These are phyloP conservation scores for Irpex rosettiformis DNA, from an alignment of 1,284 basidiomycete species.

Conservation along the genomic window DNA sequence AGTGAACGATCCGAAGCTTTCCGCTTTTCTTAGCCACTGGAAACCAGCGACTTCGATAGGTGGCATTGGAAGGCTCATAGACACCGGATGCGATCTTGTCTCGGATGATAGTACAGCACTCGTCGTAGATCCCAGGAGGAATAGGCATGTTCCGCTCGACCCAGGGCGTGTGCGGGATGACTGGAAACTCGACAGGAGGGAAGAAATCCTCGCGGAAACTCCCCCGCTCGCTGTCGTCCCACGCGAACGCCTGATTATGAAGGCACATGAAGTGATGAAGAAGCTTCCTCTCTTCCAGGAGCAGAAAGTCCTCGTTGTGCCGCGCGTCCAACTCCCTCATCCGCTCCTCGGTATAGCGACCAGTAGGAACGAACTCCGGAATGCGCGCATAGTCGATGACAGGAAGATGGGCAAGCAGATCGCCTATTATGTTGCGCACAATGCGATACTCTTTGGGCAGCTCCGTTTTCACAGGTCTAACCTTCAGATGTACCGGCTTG, in stretches of 20 bases:
- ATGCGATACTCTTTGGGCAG: slow-evolving; percentile 31
- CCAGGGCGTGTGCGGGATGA: slow-evolving; percentile 35
- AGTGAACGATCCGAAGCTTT: slow-evolving; percentile 31
- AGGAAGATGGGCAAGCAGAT: slow-evolving; percentile 31
- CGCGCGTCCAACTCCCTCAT: slow-evolving; percentile 22
- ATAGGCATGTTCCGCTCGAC: slow-evolving; percentile 35
- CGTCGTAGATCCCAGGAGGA: slow-evolving; percentile 32
- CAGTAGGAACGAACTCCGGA: slow-evolving; percentile 25
- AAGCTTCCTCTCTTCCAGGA: slow-evolving; percentile 26
- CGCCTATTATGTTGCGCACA: slow-evolving; percentile 28
- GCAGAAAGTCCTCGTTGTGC: slow-evolving; percentile 29
- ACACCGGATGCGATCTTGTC: slow-evolving; percentile 22
- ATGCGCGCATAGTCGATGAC: slow-evolving; percentile 20
- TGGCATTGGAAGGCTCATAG: slow-evolving; percentile 13
- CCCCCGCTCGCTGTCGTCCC: slow-evolving; percentile 25
- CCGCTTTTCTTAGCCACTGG: slow-evolving; percentile 37
- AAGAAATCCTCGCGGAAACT: slow-evolving; percentile 34
- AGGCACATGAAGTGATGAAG: slow-evolving; percentile 30
- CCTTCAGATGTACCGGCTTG: slow-evolving; percentile 32
- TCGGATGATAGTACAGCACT: slow-evolving; percentile 20
- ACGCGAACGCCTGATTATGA: slow-evolving; percentile 32
- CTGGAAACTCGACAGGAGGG: slow-evolving; percentile 31
- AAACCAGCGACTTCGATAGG: slow-evolving; percentile 38
- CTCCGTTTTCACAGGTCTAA: slow-evolving; percentile 24
- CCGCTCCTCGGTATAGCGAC: slow-evolving; percentile 31